These are phyloP conservation scores for Amorphotheca resinae DNA, from an alignment of 495 filamentous ascomycete species.

Conservation along the genomic window DNA sequence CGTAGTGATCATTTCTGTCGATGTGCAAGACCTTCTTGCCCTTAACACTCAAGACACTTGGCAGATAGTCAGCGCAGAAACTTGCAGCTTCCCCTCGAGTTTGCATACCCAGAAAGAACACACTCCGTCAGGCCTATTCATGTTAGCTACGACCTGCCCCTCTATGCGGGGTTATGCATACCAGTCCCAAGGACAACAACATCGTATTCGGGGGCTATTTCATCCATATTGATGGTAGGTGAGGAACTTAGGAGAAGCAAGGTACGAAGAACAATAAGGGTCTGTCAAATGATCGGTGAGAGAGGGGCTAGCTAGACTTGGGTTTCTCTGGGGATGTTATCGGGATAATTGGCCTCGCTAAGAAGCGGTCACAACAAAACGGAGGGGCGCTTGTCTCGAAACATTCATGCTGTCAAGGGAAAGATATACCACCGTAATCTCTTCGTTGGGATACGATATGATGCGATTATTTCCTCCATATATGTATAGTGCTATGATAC, in stretches of 20 bases:
- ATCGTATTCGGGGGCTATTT: slow-evolving; percentile 95
- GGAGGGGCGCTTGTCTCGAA: slow-evolving; percentile 12
- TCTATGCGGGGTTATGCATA: slow-evolving; percentile 35
- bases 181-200: slow-evolving; percentile 96
- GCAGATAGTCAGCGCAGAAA: slow-evolving; percentile 8
- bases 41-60: slow-evolving; percentile 90
- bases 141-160: slow-evolving; percentile 17
- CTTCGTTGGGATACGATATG: background rate
- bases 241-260: slow-evolving; percentile 2
- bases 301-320: slow-evolving; percentile 10
- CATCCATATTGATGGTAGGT: slow-evolving; percentile 52
- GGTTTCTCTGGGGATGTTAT: slow-evolving; percentile 6
- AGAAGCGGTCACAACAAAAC: slow-evolving; percentile 1
- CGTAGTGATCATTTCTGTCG: slow-evolving; percentile 97
- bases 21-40: slow-evolving; percentile 99
- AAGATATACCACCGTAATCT: background rate
- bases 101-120: slow-evolving; percentile 80
- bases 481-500: background rate
- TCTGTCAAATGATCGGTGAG: slow-evolving; percentile 17
- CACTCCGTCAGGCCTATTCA: slow-evolving; percentile 84
- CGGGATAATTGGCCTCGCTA: slow-evolving; percentile 18
- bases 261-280: slow-evolving; percentile 1
- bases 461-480: background rate
- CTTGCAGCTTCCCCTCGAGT: background rate
- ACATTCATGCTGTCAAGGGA: slow-evolving; percentile 9